Percentiles rank a stretch among this genome's conserved stretches.
These are phyloP conservation scores for Blastocystis sp. DNA, from an alignment of 352 stramenopile species.

Conservation along the genomic window DNA sequence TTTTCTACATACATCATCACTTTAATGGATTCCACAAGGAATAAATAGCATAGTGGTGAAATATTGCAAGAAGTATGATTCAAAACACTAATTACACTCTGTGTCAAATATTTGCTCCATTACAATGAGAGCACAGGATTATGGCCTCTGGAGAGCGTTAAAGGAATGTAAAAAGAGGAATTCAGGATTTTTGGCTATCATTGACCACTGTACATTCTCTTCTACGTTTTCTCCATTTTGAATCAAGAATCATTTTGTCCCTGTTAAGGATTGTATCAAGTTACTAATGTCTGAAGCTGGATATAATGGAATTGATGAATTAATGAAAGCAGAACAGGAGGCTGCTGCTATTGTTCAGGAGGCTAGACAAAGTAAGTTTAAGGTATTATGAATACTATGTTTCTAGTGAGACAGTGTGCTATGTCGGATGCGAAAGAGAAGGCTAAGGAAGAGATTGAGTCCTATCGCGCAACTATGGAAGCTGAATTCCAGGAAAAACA, in stretches of 20 bases:
- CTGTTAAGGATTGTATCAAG: background rate
- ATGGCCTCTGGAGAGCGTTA: too few species aligned
- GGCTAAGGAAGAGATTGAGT: conserved; percentile 53
- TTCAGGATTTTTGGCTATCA: background rate
- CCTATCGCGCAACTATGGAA: conserved; percentile 48
- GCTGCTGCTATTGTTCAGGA: conserved; percentile 48
- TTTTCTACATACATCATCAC: too few species aligned
- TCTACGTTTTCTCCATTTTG: conserved; percentile 48
- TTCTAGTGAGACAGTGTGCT: conserved; percentile 57
- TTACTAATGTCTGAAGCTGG: conserved; percentile 10
- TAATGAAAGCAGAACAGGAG: conserved; percentile 51
- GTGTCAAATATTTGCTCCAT: too few species aligned
- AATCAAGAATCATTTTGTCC: conserved; percentile 58
- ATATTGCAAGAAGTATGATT: too few species aligned
- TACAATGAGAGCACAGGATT: too few species aligned
- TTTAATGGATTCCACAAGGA: too few species aligned
- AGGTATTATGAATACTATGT: background rate
- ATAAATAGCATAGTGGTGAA: too few species aligned
- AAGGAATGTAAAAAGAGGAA: background rate
- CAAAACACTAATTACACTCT: too few species aligned
- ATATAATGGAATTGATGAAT: conserved; percentile 38
- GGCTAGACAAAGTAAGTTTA: conserved; percentile 20
- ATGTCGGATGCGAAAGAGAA: conserved; percentile 50
- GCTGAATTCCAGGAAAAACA: conserved; percentile 48
- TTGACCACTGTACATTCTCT: background rate